These are phyloP conservation scores for Claviceps pazoutovae DNA, from an alignment of 2,329 filamentous ascomycete genomes.

Conservation along the genomic window DNA sequence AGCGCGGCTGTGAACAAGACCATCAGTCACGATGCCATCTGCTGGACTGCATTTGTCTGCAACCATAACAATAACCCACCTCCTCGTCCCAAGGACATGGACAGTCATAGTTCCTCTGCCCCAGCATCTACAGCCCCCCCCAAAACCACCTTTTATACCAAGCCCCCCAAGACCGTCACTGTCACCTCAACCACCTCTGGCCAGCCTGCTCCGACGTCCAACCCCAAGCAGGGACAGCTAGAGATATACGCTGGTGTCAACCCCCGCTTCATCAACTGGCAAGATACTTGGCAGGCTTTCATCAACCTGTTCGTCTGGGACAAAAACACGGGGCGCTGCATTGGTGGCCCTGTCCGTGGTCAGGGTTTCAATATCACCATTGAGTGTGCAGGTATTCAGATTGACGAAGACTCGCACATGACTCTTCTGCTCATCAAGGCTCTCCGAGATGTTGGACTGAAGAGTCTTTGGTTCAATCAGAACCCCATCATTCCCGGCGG, in stretches of 20 bases:
- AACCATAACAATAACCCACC: conserved; percentile 22
- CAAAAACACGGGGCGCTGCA: conserved; percentile 20
- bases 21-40: conserved; percentile 22
- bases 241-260: conserved; percentile 20
- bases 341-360: conserved; percentile 18
- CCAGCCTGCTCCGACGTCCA: conserved; percentile 17
- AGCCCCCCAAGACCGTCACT: conserved; percentile 13
- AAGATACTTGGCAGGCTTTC: conserved; percentile 23
- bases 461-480: conserved; percentile 26
- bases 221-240: conserved; percentile 17
- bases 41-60: conserved; percentile 28
- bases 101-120: conserved; percentile 20
- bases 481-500: conserved; percentile 22
- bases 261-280: conserved; percentile 27
- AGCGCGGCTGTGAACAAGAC: conserved; percentile 26
- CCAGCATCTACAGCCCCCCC: conserved; percentile 19
- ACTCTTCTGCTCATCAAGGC: conserved; percentile 26
- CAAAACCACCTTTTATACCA: conserved; percentile 19
- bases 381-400: conserved; percentile 22
- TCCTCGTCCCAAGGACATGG: conserved; percentile 21
- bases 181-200: conserved; percentile 12
- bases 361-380: conserved; percentile 24
- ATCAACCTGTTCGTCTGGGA: conserved; percentile 28
- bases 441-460: conserved; percentile 22
- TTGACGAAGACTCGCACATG: conserved; percentile 26